phyloP scores from a whole-genome alignment of 129 eudicot species.

The Flaveria robusta region DNA sequence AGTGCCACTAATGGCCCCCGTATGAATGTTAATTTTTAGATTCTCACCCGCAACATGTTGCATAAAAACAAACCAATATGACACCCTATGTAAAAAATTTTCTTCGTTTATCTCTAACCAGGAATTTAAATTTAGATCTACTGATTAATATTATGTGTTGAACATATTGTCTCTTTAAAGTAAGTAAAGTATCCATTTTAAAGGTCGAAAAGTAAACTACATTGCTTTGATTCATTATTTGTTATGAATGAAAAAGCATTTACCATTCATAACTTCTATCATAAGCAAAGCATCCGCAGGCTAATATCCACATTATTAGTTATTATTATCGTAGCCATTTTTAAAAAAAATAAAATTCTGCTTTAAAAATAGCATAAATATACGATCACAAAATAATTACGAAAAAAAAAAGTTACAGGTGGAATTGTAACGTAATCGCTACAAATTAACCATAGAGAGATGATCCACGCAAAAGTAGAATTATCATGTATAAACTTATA shows the following conservation, averaged over 20 bases:
- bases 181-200: background rate
- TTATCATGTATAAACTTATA: no score
- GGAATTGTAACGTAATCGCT: no score
- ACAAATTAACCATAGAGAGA: no score
- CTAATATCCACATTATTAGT: background rate
- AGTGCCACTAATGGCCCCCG: no score
- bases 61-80: no score
- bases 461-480: no score
- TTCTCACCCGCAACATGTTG: no score
- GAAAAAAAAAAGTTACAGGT: no score
- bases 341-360: background rate
- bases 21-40: no score
- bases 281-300: slow-evolving; percentile 27
- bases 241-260: slow-evolving; percentile 4
- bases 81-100: background rate
- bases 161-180: background rate
- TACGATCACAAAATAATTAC: background rate
- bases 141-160: background rate
- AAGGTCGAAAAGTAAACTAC: background rate
- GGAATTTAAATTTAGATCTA: background rate
- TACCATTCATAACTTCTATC: slow-evolving; percentile 29
- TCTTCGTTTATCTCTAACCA: background rate
- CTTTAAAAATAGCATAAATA: background rate
- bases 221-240: background rate
- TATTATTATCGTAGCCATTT: background rate